A percentile compares a stretch with the other conserved stretches of the same genome.
Conservation (phyloP, 495 filamentous ascomycete species). For the Xylaria castorea region DNA sequence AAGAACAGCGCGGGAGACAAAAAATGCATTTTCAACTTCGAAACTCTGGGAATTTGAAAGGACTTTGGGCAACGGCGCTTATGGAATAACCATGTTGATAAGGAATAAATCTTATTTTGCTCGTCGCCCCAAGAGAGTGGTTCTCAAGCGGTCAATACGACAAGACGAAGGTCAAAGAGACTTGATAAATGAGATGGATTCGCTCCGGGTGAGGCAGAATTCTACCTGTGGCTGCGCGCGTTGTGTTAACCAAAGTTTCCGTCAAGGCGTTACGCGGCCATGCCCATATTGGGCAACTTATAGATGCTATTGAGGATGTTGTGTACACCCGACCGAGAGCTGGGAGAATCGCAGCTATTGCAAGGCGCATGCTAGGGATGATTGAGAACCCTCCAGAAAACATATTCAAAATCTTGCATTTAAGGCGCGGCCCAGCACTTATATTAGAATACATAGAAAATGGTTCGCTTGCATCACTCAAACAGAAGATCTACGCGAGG, state of each 20-base stretch:
- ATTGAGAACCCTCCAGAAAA: neutral
- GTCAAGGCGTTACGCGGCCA: neutral
- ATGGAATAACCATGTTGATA: neutral
- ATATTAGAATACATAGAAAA: constrained; percentile 10
- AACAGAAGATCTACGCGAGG: neutral
- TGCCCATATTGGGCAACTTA: constrained; percentile 1
- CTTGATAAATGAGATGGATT: neutral
- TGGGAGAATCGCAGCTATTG: neutral
- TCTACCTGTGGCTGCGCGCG: neutral
- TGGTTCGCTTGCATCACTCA: neutral
- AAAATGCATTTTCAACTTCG: neutral
- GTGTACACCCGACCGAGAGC: neutral
- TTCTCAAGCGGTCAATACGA: neutral
- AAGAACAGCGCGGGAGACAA: neutral
- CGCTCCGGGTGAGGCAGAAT: neutral
- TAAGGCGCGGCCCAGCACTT: neutral
- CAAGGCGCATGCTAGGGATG: neutral
- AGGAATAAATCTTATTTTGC: neutral
- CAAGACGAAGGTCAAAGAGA: neutral
- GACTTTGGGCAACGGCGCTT: neutral
- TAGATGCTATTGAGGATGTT: neutral
- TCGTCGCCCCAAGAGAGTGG: neutral
- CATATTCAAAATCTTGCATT: constrained; percentile 9
- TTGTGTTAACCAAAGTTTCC: neutral
- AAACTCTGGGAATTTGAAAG: neutral